Conservation (phyloP, 202 grass and related monocot species). For the Sporobolus alterniflorus region DNA sequence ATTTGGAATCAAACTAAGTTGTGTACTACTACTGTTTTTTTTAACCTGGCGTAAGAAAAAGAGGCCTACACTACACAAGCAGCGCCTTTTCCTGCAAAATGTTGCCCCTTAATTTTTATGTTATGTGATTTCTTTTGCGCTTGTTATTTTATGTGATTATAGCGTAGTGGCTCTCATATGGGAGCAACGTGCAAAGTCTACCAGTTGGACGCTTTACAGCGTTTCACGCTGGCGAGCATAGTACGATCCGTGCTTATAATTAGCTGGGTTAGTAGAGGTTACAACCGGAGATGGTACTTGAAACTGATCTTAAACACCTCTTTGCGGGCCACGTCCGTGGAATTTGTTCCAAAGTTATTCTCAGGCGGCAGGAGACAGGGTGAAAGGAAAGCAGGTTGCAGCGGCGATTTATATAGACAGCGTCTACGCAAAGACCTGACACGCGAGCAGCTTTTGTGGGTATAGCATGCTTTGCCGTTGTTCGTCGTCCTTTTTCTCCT, state of each 20-base stretch:
- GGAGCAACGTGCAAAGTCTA: background rate
- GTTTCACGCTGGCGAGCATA: background rate
- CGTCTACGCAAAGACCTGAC: constrained; percentile 37
- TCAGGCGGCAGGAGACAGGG: constrained; percentile 32
- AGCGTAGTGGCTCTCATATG: constrained; percentile 37
- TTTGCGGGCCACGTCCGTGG: constrained; percentile 10
- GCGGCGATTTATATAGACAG: constrained; percentile 16
- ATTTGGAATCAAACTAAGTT: constrained; percentile 34
- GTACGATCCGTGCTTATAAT: background rate
- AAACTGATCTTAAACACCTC: constrained; percentile 18
- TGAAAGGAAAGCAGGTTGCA: constrained; percentile 32
- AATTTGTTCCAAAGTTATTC: constrained; percentile 45
- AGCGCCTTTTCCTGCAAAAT: background rate
- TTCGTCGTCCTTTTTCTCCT: constrained; percentile 5
- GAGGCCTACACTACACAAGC: background rate
- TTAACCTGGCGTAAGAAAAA: background rate
- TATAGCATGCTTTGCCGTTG: constrained; percentile 24
- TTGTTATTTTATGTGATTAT: background rate
- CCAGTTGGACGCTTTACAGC: constrained; percentile 44
- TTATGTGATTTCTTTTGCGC: background rate
- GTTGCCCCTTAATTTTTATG: background rate
- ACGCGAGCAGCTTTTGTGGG: constrained; percentile 31
- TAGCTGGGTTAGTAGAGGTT: constrained; percentile 48
- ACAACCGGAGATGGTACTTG: constrained; percentile 27
- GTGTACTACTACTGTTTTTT: background rate